phyloP scores from a whole-genome alignment of 495 filamentous ascomycete species.

The Hypoxylon crocopeplum region DNA sequence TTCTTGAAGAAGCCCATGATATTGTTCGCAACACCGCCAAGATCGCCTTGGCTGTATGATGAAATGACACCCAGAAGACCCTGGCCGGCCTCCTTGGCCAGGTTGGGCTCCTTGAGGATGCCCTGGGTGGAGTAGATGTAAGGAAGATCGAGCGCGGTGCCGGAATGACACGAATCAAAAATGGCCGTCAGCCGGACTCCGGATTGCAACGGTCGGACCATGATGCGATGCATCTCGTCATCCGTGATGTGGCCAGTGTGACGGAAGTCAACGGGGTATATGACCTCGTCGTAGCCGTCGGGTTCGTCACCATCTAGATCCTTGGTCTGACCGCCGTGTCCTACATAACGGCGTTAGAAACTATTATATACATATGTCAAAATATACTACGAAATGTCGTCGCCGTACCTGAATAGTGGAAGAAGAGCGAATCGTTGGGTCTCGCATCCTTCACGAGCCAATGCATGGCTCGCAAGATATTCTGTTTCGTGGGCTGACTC shows the following conservation, averaged over 20 bases:
- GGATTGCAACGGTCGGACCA: slow-evolving; percentile 81
- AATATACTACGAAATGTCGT: background rate
- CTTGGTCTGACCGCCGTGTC: slow-evolving; percentile 96
- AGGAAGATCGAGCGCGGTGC: slow-evolving; percentile 92
- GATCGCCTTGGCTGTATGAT: slow-evolving; percentile 87
- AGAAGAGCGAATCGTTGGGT: slow-evolving; percentile 96
- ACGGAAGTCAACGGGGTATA: slow-evolving; percentile 96
- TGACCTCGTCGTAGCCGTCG: slow-evolving; percentile 96
- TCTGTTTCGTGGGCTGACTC: slow-evolving; percentile 95
- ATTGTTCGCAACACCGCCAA: slow-evolving; percentile 79
- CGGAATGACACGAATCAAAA: slow-evolving; percentile 99
- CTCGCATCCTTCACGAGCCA: slow-evolving; percentile 96
- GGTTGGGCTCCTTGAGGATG: slow-evolving; percentile 96
- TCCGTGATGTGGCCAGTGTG: slow-evolving; percentile 92
- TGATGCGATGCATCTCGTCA: slow-evolving; percentile 98
- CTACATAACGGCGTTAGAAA: slow-evolving; percentile 49
- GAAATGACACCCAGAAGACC: slow-evolving; percentile 89
- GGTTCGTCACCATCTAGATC: slow-evolving; percentile 94
- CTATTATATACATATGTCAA: background rate
- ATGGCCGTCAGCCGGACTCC: slow-evolving; percentile 95
- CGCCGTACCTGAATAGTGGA: slow-evolving; percentile 91
- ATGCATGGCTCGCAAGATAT: slow-evolving; percentile 96
- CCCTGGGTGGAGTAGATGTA: slow-evolving; percentile 97
- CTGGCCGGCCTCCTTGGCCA: slow-evolving; percentile 96
- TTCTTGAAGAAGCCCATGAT: slow-evolving; percentile 93